These are phyloP conservation scores for Talaromyces proteolyticus DNA, from an alignment of 495 filamentous ascomycete species.

Conservation along the genomic window DNA sequence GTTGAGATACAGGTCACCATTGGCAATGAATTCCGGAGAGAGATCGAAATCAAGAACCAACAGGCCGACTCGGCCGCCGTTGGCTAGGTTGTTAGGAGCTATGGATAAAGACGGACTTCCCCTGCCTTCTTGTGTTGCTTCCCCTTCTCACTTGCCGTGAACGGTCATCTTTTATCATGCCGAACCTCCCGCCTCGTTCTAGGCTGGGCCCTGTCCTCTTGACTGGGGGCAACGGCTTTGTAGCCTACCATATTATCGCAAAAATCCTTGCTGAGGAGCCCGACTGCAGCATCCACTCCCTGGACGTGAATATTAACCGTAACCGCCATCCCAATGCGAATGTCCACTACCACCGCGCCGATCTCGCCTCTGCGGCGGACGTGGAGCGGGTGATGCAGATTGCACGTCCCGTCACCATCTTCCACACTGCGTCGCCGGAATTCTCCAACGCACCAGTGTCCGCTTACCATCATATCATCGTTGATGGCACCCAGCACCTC, in stretches of 20 bases:
- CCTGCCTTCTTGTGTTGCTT: too few species aligned
- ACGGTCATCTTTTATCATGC: too few species aligned
- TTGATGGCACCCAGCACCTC: slow-evolving; percentile 36
- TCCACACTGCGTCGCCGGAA: slow-evolving; percentile 20
- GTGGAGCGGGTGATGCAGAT: slow-evolving; percentile 10
- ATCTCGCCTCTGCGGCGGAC: slow-evolving; percentile 10
- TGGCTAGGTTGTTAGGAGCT: too few species aligned
- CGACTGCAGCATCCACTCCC: slow-evolving; percentile 16
- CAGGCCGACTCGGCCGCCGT: too few species aligned
- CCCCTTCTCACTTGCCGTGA: too few species aligned
- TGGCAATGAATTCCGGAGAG: too few species aligned
- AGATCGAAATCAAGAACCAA: too few species aligned
- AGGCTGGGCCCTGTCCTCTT: slow-evolving; percentile 38
- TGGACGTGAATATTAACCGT: slow-evolving; percentile 18
- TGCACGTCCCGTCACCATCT: slow-evolving; percentile 14
- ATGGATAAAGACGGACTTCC: too few species aligned
- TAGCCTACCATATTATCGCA: slow-evolving; percentile 46
- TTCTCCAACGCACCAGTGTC: slow-evolving; percentile 4
- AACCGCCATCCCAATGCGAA: slow-evolving; percentile 12
- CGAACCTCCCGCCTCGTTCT: too few species aligned
- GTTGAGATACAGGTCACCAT: too few species aligned
- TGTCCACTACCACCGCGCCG: slow-evolving; percentile 16
- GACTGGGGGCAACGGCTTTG: slow-evolving; percentile 48
- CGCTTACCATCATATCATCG: slow-evolving; percentile 23
- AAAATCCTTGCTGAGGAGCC: slow-evolving; percentile 28